Evolutionary conservation across 2,329 filamentous ascomycete genomes (phyloP).

Genomic region (Aspergillus floridensis): DNA sequence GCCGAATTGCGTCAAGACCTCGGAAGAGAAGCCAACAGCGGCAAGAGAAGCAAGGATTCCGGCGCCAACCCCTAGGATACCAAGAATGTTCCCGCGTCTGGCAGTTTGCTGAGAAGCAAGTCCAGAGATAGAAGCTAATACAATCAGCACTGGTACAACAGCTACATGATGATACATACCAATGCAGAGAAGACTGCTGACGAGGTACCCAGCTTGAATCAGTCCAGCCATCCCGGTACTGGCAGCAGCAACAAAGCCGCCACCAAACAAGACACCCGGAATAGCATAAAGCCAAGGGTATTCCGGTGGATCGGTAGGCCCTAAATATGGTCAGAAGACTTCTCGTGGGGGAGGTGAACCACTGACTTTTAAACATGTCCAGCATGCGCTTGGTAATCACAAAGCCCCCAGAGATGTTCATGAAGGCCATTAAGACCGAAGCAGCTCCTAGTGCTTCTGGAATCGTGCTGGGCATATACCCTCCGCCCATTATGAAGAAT

Average conservation of each 20-base stretch:
- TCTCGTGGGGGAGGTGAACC: not conserved
- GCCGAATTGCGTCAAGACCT: conserved; percentile 77
- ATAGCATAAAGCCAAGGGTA: conserved; percentile 85
- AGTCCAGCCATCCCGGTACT: conserved; percentile 79
- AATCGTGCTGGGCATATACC: conserved; percentile 71
- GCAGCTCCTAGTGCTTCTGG: conserved; percentile 75
- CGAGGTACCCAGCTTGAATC: conserved; percentile 82
- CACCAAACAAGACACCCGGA: conserved; percentile 73
- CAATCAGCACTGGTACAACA: not conserved
- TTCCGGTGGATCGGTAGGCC: conserved; percentile 80
- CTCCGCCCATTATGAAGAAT: conserved; percentile 83
- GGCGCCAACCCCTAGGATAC: conserved; percentile 78
- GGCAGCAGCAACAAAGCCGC: conserved; percentile 76
- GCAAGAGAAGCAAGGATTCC: conserved; percentile 80
- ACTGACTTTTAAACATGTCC: conserved; percentile 77
- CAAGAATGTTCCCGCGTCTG: conserved; percentile 79
- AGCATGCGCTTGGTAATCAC: conserved; percentile 92
- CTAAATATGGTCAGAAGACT: conserved; percentile 38
- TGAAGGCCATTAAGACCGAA: conserved; percentile 80
- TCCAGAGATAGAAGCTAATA: conserved; percentile 65
- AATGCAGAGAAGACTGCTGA: conserved; percentile 82
- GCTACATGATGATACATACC: conserved; percentile 37
- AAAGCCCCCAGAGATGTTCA: conserved; percentile 85
- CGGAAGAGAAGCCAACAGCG: conserved; percentile 75
- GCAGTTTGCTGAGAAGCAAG: conserved; percentile 80